Base-by-base conservation (phyloP, 176 grass and related monocot species). In the Cenchrus fungigraminus region DNA sequence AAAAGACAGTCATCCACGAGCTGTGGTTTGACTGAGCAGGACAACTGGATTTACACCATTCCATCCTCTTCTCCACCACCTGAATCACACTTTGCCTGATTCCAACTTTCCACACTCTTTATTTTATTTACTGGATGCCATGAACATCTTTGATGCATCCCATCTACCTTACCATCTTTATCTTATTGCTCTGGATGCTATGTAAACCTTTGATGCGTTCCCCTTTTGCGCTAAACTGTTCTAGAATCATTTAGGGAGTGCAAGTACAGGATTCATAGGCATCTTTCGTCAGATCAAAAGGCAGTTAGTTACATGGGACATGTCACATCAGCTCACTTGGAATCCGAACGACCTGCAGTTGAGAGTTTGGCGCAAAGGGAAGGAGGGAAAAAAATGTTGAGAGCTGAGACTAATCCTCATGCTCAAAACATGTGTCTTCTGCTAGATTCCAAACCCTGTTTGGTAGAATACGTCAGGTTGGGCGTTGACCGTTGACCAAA, bases 381-480 rank as follows among this genome's bases (percentile, higher is more conserved):
- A 34, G 10, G 31, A 0, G 6, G 22, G 17, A 40, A 40, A 56
- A 17, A 4, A 16, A 29, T 4, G 44, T 45, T 50, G 28, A 7
- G 65, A 68, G 29, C 3, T 37, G 28, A 34, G 52, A 28, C 7
- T 76, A 45, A 80, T 16, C n/a, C 44, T 2, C 73, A 78, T 63
- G 50, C 31, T 73, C 73, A 83, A 73, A 85, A 83, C 88, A 82
- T 5, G 14, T 51, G 79, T 79, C 74, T 68, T 54, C 42, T 53
- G 20, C 83, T 73, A 72, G 40, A 60, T 34, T 28, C 65, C 51
- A 74, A 52, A 78, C 4, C 9, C 9, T 61, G 68, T 74, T 78
- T 59, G 73, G 74, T 59, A 83, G 25, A 68, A 46, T 83, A 51
- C 71, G 13, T 20, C 79, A 68, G 68, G 28, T 66, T 86, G 73